Evolutionary conservation across 1,284 basidiomycete species (phyloP), one percentile per base, ranked within the genome.

Genomic region (Fomitopsis pinicola): DNA sequence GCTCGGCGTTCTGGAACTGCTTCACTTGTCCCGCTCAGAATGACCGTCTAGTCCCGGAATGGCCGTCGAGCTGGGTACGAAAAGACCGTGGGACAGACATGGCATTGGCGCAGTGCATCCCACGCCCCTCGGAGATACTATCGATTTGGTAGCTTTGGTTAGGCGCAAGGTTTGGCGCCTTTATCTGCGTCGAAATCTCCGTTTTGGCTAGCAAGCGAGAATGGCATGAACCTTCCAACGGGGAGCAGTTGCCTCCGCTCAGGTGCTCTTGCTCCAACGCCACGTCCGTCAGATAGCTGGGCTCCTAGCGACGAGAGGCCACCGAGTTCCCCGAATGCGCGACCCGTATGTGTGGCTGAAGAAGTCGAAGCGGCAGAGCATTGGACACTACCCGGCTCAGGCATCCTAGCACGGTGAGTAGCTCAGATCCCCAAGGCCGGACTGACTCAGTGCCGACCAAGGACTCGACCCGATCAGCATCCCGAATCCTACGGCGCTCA

Each of bases 91-190:
- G 36, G 52, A 54, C 52, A 36, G 19, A 38, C 33, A 40, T 38
- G 12, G 33, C 52, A 38, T 50, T 50, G 14, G 48, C 45, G 22
- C 19, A 46, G 45, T 22, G 10, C 22, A n/a, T 54, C 52, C n/a
- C 52, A 54, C 52, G 52, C 52, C 22, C 52, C 19, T 26, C 52
- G 52, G 52, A 40, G 52, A 54, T 54, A 54, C 52, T 38, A 54
- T 54, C 52, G 52, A 54, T 54, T 40, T 26, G 22, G 35, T 22
- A 22, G 22, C 22, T 22, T 22, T 22, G 22, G 22, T 1, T 22
- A 54, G 35, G 35, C 48, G 5, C 22, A 26, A 5, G 15, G 17
- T 36, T 38, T 54, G 36, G n/a, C 35, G 35, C 35, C 50, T 53
- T 35, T 19, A 26, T 36, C 50, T 46, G 6, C 26, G 44, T 46